A percentile compares a stretch with the other conserved stretches of the same genome.
phyloP scores from a whole-genome alignment of 352 stramenopile species.

The Phytophthora aleatoria region DNA sequence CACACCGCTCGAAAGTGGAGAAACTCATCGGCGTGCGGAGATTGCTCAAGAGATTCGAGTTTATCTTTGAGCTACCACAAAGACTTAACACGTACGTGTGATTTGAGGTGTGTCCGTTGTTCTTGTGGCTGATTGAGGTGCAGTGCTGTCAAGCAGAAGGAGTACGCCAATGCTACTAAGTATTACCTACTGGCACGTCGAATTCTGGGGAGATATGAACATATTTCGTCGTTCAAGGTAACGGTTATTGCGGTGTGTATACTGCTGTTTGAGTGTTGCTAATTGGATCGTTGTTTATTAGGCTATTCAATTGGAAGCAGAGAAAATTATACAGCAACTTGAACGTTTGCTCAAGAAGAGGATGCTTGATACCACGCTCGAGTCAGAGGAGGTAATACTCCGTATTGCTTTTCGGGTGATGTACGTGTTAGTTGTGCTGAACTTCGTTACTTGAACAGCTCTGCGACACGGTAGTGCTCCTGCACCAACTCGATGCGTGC shows the following conservation, averaged over 20 bases:
- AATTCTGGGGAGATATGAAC: slow-evolving; percentile 88
- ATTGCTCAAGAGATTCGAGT: slow-evolving; percentile 96
- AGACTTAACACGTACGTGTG: slow-evolving; percentile 65
- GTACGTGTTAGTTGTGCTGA: not conserved
- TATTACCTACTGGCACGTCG: slow-evolving; percentile 86
- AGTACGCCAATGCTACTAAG: slow-evolving; percentile 87
- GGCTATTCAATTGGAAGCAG: slow-evolving; percentile 86
- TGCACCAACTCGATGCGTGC: slow-evolving; percentile 70
- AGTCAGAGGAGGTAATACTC: slow-evolving; percentile 54
- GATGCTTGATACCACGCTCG: slow-evolving; percentile 48
- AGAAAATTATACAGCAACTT: slow-evolving; percentile 86
- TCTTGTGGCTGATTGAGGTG: slow-evolving; percentile 4
- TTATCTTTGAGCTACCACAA: slow-evolving; percentile 96
- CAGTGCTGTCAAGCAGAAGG: slow-evolving; percentile 86
- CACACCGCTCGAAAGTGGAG: slow-evolving; percentile 91
- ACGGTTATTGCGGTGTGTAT: not conserved
- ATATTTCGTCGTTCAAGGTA: slow-evolving; percentile 90
- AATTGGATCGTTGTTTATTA: slow-evolving; percentile 20
- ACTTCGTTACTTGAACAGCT: slow-evolving; percentile 34
- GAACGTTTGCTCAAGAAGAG: slow-evolving; percentile 61
- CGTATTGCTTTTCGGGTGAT: not conserved
- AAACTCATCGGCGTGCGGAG: slow-evolving; percentile 97
- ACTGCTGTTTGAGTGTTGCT: not conserved
- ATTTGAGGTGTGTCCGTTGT: not conserved
- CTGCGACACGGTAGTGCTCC: slow-evolving; percentile 65